Base-by-base conservation (phyloP, 75 land plant species). In the Azolla pinnata region DNA sequence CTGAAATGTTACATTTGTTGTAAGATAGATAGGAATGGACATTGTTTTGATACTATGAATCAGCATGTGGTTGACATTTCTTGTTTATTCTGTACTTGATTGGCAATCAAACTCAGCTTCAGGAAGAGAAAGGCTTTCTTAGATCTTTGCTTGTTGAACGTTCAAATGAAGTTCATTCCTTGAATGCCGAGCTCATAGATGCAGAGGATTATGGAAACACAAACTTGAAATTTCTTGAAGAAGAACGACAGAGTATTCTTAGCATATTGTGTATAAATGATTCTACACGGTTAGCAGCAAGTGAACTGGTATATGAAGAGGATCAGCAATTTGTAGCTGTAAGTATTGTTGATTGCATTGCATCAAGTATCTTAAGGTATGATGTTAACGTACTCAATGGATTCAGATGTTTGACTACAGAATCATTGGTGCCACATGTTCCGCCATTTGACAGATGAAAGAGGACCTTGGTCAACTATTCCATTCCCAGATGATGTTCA, bases 391-490 rank as follows among this genome's bases (percentile, higher is more conserved):
- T 55, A 5, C 29, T 16, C 28, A 24, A 24, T 55, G 29, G 28
- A 59, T 59, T 49, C 57, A 25, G 52, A 17, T 60, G 54, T 47
- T 42, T 46, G 67, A 46, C 14, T 65, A 31, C 85, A 95, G 99
- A 84, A 81, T 51, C 84, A 86, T 44, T 95, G 99, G 99, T 78
- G 88, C 32, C 97, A 83, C 57, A 70, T 86, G 66, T 83, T 79
- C 64, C 90, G 99, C 12, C 45, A 79, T 29, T 65, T 95, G 57
- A 82, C 88, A 62, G 96, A 95, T 73, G 99, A 95, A 60, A 81
- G 99, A 66, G 97, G 99, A 52, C 88, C 99, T 31, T 95, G 99
- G 99, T 89, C 91, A 16, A 72, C 87, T 1, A 69, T 75, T 57
- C 72, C 80, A 20, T 88, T 85, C 67, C 91, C 97, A 21, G 81